These are phyloP conservation scores for Talaromyces piceae DNA, from an alignment of 2,329 filamentous ascomycete genomes.

Conservation along the genomic window DNA sequence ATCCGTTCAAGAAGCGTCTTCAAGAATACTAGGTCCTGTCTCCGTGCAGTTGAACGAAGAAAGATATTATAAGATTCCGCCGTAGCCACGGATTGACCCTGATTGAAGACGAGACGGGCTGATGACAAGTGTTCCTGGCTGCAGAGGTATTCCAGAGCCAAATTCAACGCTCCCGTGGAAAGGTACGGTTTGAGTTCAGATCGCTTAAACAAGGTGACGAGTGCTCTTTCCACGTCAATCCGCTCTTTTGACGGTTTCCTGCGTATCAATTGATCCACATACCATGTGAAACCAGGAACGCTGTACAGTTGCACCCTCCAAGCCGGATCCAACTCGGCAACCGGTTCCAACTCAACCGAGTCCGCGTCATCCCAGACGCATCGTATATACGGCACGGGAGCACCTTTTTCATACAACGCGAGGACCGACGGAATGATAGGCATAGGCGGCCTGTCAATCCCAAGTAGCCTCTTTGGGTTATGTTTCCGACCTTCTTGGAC, in stretches of 20 bases:
- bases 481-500: constrained; percentile 11
- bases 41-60: constrained; percentile 29
- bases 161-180: constrained; percentile 37
- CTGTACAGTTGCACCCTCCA: constrained; percentile 16
- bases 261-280: constrained; percentile 31
- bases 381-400: constrained; percentile 23
- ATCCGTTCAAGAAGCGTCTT: constrained; percentile 32
- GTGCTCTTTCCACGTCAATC: neutral
- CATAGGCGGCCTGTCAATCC: constrained; percentile 16
- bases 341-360: neutral
- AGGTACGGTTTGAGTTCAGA: constrained; percentile 23
- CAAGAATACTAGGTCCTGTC: constrained; percentile 34
- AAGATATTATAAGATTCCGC: constrained; percentile 41
- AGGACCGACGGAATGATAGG: constrained; percentile 25
- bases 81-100: constrained; percentile 28
- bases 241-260: constrained; percentile 11
- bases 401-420: constrained; percentile 16
- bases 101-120: constrained; percentile 28
- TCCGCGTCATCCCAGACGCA: constrained; percentile 19
- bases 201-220: constrained; percentile 24
- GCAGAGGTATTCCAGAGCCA: constrained; percentile 32
- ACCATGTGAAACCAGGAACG: constrained; percentile 29
- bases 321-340: neutral
- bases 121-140: constrained; percentile 23
- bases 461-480: neutral